Evolutionary conservation across 495 filamentous ascomycete species (phyloP).

Genomic region (Hypoxylon fragiforme): DNA sequence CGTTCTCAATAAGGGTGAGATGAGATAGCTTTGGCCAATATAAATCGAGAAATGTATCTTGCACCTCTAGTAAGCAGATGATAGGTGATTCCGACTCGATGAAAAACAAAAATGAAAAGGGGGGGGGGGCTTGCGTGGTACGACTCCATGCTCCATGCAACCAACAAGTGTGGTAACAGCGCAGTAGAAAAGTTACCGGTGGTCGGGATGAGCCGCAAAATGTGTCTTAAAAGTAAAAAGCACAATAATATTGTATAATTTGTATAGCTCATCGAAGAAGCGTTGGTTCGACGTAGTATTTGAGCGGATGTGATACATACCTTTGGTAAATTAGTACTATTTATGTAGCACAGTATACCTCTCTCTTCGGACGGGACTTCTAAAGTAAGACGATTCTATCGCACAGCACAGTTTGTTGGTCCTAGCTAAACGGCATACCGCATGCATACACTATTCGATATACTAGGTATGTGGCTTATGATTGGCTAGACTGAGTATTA

Average conservation of each 20-base stretch:
- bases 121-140: constrained; percentile 18
- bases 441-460: too few species aligned
- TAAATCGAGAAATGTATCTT: background rate
- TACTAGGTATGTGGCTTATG: too few species aligned
- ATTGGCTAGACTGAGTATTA: too few species aligned
- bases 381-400: too few species aligned
- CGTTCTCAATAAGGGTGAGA: constrained; percentile 1
- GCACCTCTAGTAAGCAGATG: constrained; percentile 8
- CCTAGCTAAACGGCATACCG: too few species aligned
- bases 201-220: constrained; percentile 22
- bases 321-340: too few species aligned
- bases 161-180: constrained; percentile 1
- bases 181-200: background rate
- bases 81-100: constrained; percentile 8
- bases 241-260: too few species aligned
- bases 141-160: constrained; percentile 9
- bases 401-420: too few species aligned
- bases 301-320: too few species aligned
- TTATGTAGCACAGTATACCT: too few species aligned
- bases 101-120: background rate
- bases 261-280: background rate
- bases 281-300: too few species aligned
- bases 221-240: background rate
- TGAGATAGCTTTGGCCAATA: constrained; percentile 1
- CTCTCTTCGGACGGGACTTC: too few species aligned